Conservation (phyloP, 768 basidiomycete genomes). For the Tulasnella calospora region DNA sequence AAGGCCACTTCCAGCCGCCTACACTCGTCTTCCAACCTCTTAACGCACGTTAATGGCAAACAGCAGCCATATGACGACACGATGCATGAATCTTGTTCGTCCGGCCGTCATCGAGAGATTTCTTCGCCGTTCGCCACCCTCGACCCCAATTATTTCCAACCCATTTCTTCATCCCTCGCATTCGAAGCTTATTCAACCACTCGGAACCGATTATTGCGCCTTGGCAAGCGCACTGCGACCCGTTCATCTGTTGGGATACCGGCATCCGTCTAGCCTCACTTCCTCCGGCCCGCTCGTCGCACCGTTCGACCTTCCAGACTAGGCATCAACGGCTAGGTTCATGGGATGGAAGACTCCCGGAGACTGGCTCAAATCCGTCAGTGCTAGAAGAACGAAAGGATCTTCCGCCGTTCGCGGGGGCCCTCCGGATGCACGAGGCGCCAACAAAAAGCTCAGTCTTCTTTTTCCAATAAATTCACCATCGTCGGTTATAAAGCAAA, state of each 20-base stretch:
- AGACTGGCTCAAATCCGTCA: neutral
- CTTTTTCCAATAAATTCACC: neutral
- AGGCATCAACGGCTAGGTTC: neutral
- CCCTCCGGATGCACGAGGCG: neutral
- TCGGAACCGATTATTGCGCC: neutral
- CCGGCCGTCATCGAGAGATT: neutral
- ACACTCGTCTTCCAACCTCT: neutral
- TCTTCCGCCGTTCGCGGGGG: neutral
- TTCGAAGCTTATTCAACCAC: neutral
- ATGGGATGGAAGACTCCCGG: neutral
- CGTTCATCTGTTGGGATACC: neutral
- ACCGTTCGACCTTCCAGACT: neutral
- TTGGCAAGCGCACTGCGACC: neutral
- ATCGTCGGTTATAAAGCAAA: neutral
- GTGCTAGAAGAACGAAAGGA: neutral
- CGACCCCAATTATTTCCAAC: neutral
- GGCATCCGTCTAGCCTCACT: neutral
- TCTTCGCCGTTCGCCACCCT: neutral
- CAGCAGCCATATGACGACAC: neutral
- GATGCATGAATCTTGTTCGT: neutral
- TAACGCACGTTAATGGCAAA: neutral
- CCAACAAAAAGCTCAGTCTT: conserved; percentile 2
- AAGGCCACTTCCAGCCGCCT: neutral
- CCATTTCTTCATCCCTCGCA: neutral
- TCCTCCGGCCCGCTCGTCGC: neutral